Base-by-base conservation (phyloP, 352 stramenopile genomes). In the Pythium sp. region DNA sequence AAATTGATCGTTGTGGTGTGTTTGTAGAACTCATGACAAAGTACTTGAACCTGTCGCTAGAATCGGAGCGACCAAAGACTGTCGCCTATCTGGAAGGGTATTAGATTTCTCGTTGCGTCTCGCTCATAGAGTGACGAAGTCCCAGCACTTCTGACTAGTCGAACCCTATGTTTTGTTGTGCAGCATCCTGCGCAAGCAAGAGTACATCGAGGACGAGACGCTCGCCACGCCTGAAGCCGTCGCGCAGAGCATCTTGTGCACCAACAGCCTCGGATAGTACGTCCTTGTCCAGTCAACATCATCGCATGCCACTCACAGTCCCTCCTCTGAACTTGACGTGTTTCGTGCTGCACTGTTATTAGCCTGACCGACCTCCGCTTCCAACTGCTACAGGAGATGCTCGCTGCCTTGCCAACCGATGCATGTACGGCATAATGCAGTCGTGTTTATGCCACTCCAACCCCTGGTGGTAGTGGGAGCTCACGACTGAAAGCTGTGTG, bases 361-460 rank as follows among this genome's bases (percentile, higher is more conserved):
- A 80, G 76, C 4, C 56, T 86, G 56, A 79, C 75, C 20, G 76
- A 86, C 32, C 72, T 86, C 22, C 78, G 76, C 30, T 81, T 79
- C 54, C 36, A 64, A 38, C 55, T 86, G 46, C 75, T 86, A 9
- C 56, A 73, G 58, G 74, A 84, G 22, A 68, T 86, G 72, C 72
- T 84, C 11, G 64, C 26, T 8, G 65, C 58, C 14, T 62, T 64
- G 1, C 76, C 78, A 5, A 71, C 36, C 28, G 76, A 86, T 53
- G 62, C 75, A 59, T 82, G 78, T 86, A 66, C 15, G 70, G 5
- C 5, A 8, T 30, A 5, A 4, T 32, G 4, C n/a, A 26, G 7
- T 34, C 5, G 11, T 12, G 1, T 32, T 7, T 26, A 8, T 28
- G 1, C 28, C 7, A 28, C 8, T 15, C 47, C 3, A 5, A 26